Conservation (phyloP, 2,329 filamentous ascomycete genomes). For the Lachnellula suecica region DNA sequence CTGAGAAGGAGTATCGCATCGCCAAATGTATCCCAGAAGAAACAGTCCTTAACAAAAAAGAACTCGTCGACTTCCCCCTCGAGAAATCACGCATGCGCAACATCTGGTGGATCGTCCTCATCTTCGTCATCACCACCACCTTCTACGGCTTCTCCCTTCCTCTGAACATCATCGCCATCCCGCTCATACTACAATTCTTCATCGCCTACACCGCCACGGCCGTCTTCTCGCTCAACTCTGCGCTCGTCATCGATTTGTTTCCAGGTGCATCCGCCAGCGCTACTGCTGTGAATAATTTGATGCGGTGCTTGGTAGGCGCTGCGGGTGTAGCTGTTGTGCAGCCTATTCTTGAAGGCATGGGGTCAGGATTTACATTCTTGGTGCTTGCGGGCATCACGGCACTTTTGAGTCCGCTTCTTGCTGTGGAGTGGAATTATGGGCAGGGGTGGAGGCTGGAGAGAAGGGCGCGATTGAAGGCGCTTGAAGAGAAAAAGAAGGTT, state of each 20-base stretch:
- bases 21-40: slow-evolving; percentile 46
- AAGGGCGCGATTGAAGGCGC: slow-evolving; percentile 1
- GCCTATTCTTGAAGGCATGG: slow-evolving; percentile 28
- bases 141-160: background rate
- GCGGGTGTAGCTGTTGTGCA: slow-evolving; percentile 30
- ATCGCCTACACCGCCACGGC: slow-evolving; percentile 35
- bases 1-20: slow-evolving; percentile 39
- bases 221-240: background rate
- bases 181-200: slow-evolving; percentile 34
- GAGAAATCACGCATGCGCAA: slow-evolving; percentile 57
- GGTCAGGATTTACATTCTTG: slow-evolving; percentile 28
- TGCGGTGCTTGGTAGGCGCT: slow-evolving; percentile 35
- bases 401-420: slow-evolving; percentile 36
- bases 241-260: slow-evolving; percentile 36
- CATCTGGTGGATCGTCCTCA: background rate
- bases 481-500: background rate
- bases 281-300: slow-evolving; percentile 36
- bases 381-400: slow-evolving; percentile 35
- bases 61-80: slow-evolving; percentile 63
- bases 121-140: background rate
- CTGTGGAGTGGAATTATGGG: slow-evolving; percentile 17
- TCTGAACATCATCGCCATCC: slow-evolving; percentile 25
- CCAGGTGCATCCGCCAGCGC: slow-evolving; percentile 33
- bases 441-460: slow-evolving; percentile 7
- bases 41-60: too few species aligned